Evolutionary conservation across 345 rosid species (phyloP).

Genomic region (Limnanthes douglasii): DNA sequence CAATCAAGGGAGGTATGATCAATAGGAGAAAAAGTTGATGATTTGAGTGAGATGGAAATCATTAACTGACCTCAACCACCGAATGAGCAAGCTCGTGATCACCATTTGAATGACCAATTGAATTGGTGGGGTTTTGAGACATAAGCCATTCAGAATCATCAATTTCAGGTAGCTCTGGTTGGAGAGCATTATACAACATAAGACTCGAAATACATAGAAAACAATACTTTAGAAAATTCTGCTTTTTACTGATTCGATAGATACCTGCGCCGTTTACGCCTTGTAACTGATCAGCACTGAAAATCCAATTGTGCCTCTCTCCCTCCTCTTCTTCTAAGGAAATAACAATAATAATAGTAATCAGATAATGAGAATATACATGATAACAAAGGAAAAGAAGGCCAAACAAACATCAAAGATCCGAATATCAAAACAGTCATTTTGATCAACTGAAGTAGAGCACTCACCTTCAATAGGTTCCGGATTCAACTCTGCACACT

Average conservation of each 20-base stretch:
- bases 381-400: neutral
- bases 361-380: no score
- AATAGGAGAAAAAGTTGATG: neutral
- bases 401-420: neutral
- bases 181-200: no score
- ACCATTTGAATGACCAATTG: constrained; percentile 83
- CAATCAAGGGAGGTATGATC: neutral
- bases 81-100: constrained; percentile 44
- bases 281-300: constrained; percentile 67
- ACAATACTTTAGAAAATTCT: no score
- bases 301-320: constrained; percentile 50
- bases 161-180: no score
- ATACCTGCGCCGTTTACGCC: constrained; percentile 40
- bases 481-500: constrained; percentile 93
- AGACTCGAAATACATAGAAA: no score
- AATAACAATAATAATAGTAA: no score
- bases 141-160: constrained; percentile 42
- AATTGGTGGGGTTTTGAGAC: constrained; percentile 30
- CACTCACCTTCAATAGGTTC: constrained; percentile 64
- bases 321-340: constrained; percentile 30
- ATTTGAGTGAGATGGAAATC: neutral
- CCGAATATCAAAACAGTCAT: neutral
- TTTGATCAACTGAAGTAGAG: no score
- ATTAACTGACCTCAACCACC: constrained; percentile 49
- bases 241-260: no score